phyloP scores from a whole-genome alignment of 2,329 filamentous ascomycete species.

The Phaeosphaeriaceae sp. region DNA sequence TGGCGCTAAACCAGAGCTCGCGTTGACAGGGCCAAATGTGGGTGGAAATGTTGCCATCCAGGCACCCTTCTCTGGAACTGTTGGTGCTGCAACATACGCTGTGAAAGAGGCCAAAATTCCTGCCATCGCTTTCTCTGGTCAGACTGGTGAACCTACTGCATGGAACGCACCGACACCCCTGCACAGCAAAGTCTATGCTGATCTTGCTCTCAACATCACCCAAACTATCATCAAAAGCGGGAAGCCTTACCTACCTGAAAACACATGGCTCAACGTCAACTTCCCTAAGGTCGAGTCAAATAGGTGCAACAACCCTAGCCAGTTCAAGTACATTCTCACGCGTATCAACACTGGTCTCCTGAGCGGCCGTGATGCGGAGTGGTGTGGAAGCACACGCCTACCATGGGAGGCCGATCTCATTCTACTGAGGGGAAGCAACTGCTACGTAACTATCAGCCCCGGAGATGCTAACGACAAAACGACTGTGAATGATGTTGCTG shows the following conservation, averaged over 20 bases:
- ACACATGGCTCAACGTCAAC: slow-evolving; percentile 73
- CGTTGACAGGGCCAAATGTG: slow-evolving; percentile 69
- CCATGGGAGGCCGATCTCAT: slow-evolving; percentile 66
- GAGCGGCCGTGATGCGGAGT: slow-evolving; percentile 59
- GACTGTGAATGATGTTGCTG: slow-evolving; percentile 57
- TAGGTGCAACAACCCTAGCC: slow-evolving; percentile 57
- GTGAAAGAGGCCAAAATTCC: slow-evolving; percentile 62
- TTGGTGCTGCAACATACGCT: slow-evolving; percentile 69
- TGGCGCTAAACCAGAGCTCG: slow-evolving; percentile 62
- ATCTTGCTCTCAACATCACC: slow-evolving; percentile 66
- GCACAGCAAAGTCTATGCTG: slow-evolving; percentile 67
- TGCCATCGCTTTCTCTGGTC: slow-evolving; percentile 71
- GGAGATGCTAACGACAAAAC: slow-evolving; percentile 66
- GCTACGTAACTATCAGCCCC: slow-evolving; percentile 68
- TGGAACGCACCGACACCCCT: slow-evolving; percentile 60
- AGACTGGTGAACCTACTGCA: slow-evolving; percentile 56
- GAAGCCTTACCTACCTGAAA: slow-evolving; percentile 66
- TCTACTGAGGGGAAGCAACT: slow-evolving; percentile 53
- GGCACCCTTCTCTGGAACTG: slow-evolving; percentile 68
- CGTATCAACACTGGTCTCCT: slow-evolving; percentile 59
- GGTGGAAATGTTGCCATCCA: slow-evolving; percentile 64
- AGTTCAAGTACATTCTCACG: slow-evolving; percentile 70
- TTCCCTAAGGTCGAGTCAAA: slow-evolving; percentile 61
- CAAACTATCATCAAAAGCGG: slow-evolving; percentile 62
- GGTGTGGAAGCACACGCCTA: slow-evolving; percentile 62